phyloP scores from a whole-genome alignment of 352 stramenopile species.

The Phytophthora multivora region DNA sequence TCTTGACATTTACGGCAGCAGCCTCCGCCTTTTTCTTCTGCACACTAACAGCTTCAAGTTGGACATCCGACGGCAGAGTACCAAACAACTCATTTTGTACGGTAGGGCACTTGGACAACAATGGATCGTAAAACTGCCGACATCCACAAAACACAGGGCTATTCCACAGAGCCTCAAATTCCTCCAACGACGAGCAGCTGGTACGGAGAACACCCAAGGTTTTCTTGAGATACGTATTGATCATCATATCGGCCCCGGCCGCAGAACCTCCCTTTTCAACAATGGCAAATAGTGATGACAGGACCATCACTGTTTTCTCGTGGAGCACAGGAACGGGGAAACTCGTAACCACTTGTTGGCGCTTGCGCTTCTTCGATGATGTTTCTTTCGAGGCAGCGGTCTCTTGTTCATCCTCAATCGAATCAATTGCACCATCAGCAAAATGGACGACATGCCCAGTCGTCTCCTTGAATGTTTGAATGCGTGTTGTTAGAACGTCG shows the following conservation, averaged over 20 bases:
- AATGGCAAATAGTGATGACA: slow-evolving; percentile 47
- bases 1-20: not conserved
- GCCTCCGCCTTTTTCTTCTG: slow-evolving; percentile 10
- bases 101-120: slow-evolving; percentile 50
- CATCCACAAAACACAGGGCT: slow-evolving; percentile 60
- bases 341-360: slow-evolving; percentile 37
- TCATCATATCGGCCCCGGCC: slow-evolving; percentile 24
- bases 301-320: slow-evolving; percentile 65
- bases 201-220: slow-evolving; percentile 51
- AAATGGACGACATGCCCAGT: slow-evolving; percentile 41
- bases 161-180: slow-evolving; percentile 71
- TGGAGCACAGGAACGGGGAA: slow-evolving; percentile 67
- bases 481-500: slow-evolving; percentile 39
- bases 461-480: slow-evolving; percentile 30
- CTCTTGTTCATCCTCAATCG: slow-evolving; percentile 26
- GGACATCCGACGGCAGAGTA: slow-evolving; percentile 27
- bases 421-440: slow-evolving; percentile 34
- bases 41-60: slow-evolving; percentile 13
- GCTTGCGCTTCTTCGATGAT: slow-evolving; percentile 35
- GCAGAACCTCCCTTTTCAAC: slow-evolving; percentile 48
- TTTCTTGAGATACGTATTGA: slow-evolving; percentile 50
- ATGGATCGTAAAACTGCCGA: slow-evolving; percentile 61
- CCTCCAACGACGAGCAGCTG: slow-evolving; percentile 51
- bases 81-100: slow-evolving; percentile 40
- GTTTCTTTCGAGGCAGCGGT: slow-evolving; percentile 6